Base-by-base conservation (phyloP, 441 rosid species). In the Theobroma grandiflorum region DNA sequence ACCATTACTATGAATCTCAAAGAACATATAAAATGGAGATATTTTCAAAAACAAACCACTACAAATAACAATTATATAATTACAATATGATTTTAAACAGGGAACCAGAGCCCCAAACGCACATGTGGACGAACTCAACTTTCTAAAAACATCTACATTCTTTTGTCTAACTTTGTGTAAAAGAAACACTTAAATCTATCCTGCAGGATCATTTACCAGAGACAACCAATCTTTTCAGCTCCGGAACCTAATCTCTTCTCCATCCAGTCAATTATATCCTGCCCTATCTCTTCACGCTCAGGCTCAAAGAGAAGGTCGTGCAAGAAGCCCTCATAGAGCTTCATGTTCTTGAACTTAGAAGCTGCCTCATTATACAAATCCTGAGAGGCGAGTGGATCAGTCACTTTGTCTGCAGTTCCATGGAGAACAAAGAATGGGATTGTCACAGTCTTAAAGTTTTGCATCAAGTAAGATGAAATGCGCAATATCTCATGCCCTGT, bases 241-340 rank as follows among this genome's bases (percentile, higher is more conserved):
- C 55, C 40, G 69, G 78, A 55, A 63, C 82, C 86, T 42, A 92
- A 83, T 84, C 85, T 90, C 85, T 84, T 96, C 90, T 89, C 90
- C 95, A 96, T 93, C 99, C 99, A 95, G 61, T 81, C 72, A 53
- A 95, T 93, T 53, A 96, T 96, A 59, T 96, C 98, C 82, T 81
- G 88, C 8, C 87, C 98, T 16, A 96, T 81, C 80, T 95, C 96
- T 52, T 93, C 90, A 3, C 87, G 92, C 83, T 96, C 99, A 0
- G 96, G 99, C 87, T 96, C 99, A 67, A 96, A 96, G 43, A 96
- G 94, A 76, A 96, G 97, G 81, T 96, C 98, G 37, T 96, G 99
- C 87, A 96, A 89, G 89, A 92, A 92, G 22, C 98, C 99, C 2
- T 91, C 91, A 38, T 96, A 96, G 22, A 96, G 95, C 84, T 88